Conservation (phyloP, 768 basidiomycete genomes). For the Albatrellus ellisii region DNA sequence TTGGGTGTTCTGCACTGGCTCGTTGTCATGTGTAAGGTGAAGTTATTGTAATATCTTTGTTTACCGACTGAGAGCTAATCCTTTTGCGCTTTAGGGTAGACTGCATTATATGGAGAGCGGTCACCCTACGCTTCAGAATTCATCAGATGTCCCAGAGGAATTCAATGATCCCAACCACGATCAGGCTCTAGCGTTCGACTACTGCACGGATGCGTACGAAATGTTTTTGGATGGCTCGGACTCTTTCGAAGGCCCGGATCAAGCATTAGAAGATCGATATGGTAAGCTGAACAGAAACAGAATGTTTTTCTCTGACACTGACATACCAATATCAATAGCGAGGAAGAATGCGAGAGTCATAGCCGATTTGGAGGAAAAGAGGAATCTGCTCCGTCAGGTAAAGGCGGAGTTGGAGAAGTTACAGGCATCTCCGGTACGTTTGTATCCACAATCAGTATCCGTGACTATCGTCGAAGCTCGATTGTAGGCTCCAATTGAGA, state of each 20-base stretch:
- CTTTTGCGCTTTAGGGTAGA: conserved; percentile 16
- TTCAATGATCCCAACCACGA: conserved; percentile 68
- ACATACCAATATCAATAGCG: conserved; percentile 24
- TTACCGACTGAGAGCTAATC: not conserved
- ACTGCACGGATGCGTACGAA: conserved; percentile 53
- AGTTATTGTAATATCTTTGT: conserved; percentile 12
- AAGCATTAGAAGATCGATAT: conserved; percentile 62
- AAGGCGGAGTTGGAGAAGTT: conserved; percentile 44
- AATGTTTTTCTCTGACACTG: not conserved
- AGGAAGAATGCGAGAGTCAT: conserved; percentile 62
- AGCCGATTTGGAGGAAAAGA: conserved; percentile 47
- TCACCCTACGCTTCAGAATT: conserved; percentile 55
- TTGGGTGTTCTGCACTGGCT: conserved; percentile 91
- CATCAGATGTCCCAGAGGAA: conserved; percentile 51
- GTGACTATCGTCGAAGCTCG: not conserved
- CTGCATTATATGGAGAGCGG: conserved; percentile 42
- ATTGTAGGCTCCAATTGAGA: conserved; percentile 36
- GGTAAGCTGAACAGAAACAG: conserved; percentile 28
- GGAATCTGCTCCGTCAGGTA: conserved; percentile 29
- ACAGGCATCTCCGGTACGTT: conserved; percentile 44
- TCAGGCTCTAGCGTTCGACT: conserved; percentile 64
- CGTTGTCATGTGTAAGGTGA: conserved; percentile 71
- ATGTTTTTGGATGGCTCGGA: conserved; percentile 50
- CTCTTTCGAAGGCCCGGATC: conserved; percentile 60
- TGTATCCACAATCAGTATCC: not conserved